These are phyloP conservation scores for Penicillium crystallinum DNA, from an alignment of 495 filamentous ascomycete genomes.

Conservation along the genomic window DNA sequence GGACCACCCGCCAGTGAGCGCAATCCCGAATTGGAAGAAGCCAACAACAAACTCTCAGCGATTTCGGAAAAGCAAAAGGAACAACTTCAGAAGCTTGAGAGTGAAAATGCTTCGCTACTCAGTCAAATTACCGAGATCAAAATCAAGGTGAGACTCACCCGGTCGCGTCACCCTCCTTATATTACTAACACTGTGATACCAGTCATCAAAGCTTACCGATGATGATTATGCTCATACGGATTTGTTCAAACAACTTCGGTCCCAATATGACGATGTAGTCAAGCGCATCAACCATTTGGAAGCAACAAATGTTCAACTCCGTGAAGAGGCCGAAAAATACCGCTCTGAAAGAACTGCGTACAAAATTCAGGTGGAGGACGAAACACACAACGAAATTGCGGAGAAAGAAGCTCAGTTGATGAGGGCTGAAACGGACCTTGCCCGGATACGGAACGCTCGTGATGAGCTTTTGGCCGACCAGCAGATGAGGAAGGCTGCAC, in stretches of 20 bases:
- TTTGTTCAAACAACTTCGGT: slow-evolving; percentile 84
- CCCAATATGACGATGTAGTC: slow-evolving; percentile 86
- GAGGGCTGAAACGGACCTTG: slow-evolving; percentile 76
- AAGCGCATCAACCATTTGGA: slow-evolving; percentile 88
- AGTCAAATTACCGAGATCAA: slow-evolving; percentile 70
- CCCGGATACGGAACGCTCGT: slow-evolving; percentile 71
- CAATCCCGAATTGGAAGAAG: slow-evolving; percentile 57
- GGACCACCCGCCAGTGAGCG: slow-evolving; percentile 48
- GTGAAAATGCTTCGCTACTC: slow-evolving; percentile 73
- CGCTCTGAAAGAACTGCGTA: slow-evolving; percentile 81
- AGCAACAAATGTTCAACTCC: slow-evolving; percentile 77
- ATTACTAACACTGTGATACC: slow-evolving; percentile 7
- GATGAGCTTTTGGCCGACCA: slow-evolving; percentile 82
- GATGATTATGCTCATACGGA: slow-evolving; percentile 92
- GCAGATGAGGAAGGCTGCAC: slow-evolving; percentile 68
- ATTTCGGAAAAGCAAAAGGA: slow-evolving; percentile 76
- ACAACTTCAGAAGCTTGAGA: slow-evolving; percentile 71
- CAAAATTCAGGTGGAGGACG: slow-evolving; percentile 70
- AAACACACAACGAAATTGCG: slow-evolving; percentile 59
- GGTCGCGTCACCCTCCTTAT: neutral
- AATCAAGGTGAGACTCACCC: slow-evolving; percentile 42
- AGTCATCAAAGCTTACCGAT: slow-evolving; percentile 69
- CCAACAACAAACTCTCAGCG: slow-evolving; percentile 67
- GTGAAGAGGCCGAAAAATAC: slow-evolving; percentile 77
- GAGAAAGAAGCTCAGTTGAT: slow-evolving; percentile 79